A percentile compares a stretch with the other conserved stretches of the same genome.
Evolutionary conservation across 176 grass and related monocot species (phyloP).

Genomic region (Echinochloa phyllopogon): DNA sequence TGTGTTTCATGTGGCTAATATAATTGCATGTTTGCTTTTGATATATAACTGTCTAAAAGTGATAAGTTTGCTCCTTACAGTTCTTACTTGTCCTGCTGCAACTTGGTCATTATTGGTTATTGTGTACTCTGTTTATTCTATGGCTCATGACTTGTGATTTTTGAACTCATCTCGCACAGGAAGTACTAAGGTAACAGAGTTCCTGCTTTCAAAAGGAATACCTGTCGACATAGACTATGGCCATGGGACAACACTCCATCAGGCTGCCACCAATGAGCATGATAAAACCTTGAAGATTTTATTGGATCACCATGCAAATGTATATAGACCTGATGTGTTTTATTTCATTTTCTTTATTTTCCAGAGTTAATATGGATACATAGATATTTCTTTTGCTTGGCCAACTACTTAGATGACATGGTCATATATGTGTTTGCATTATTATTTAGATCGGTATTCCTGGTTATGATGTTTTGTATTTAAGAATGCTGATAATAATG

Average conservation of each 20-base stretch:
- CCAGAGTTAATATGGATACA: neutral
- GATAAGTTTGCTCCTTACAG: no score
- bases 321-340: neutral
- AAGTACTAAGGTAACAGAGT: conserved; percentile 43
- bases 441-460: no score
- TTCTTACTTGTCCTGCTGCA: no score
- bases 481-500: no score
- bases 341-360: neutral
- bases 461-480: no score
- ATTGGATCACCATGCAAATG: conserved; percentile 37
- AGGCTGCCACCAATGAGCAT: conserved; percentile 34
- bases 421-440: neutral
- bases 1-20: no score
- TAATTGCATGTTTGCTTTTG: no score
- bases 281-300: conserved; percentile 48
- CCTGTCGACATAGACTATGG: conserved; percentile 38
- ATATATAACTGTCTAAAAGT: no score
- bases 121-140: neutral
- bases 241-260: conserved; percentile 29
- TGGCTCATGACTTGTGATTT: neutral
- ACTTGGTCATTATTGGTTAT: neutral
- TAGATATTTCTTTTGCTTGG: conserved; percentile 2
- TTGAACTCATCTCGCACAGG: conserved; percentile 7
- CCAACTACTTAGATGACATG: neutral
- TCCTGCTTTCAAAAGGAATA: conserved; percentile 40